Base-by-base conservation (phyloP, 495 filamentous ascomycete genomes). In the Lasiosphaeria miniovina region DNA sequence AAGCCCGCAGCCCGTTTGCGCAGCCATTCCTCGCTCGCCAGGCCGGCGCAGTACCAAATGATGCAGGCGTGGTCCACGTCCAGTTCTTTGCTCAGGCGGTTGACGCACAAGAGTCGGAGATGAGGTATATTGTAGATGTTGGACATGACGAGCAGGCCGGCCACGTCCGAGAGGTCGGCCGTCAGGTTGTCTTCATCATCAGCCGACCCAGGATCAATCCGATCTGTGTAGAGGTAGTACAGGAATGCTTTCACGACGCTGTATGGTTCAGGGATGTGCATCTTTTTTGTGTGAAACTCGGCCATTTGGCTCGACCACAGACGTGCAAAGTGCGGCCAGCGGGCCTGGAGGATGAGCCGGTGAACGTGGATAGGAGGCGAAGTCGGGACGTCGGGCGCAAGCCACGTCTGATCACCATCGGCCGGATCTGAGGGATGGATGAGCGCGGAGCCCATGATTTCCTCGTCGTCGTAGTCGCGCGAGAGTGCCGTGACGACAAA, bases 181-280 rank as follows among this genome's bases (percentile, higher is more conserved):
- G 72, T 71, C n/a, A 82, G 59, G 61, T 84, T 85, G 61, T 84
- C 84, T 17, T 86, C 80, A 14, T 61, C 61, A 11, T 63, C 58
- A n/a, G 24, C 24, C 24, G 63, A 63, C 31, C 57, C 78, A 8
- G 81, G 79, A 31, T 87, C 82, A 68, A 98, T 96, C 62, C 86
- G 90, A 72, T 98, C 94, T 3, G 93, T 96, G 75, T 98, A 98
- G 14, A 98, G 82, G 68, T 96, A 98, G 77, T 92, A 94, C 32
- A 98, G 78, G 69, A 98, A 98, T 2, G 92, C 90, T 59, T 90
- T 91, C 56, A 98, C 95, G 4, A 96, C 92, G 4, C 87, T 87
- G 71, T 97, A 98, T 2, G 92, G 91, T 68, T 98, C 95, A 0
- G 95, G 93, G 46, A 98, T 96, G 74, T 98, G 94, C 89, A 98